Evolutionary conservation across 2,329 filamentous ascomycete species (phyloP).

Genomic region (Cladosporium velox): DNA sequence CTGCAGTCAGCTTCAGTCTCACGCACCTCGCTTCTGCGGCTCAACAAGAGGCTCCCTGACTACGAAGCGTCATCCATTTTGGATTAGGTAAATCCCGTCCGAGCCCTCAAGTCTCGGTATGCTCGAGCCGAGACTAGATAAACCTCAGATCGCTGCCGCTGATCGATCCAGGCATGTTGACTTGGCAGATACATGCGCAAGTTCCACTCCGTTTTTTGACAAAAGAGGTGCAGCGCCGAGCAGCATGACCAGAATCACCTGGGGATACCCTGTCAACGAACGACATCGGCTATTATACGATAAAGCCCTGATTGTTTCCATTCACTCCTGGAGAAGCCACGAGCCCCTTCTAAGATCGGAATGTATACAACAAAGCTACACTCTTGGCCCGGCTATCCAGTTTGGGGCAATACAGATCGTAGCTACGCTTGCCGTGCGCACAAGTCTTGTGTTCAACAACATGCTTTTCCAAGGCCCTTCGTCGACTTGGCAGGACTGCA

Average conservation of each 20-base stretch:
- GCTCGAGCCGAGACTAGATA: not conserved
- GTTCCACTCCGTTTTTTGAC: not conserved
- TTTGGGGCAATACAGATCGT: not conserved
- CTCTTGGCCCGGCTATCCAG: not conserved
- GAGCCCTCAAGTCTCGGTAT: not conserved
- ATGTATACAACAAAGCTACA: not conserved
- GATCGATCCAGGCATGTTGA: not conserved
- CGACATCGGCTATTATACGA: not conserved
- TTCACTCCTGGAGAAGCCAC: too few species aligned
- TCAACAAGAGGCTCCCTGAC: not conserved
- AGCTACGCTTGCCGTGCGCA: not conserved
- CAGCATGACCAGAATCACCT: not conserved
- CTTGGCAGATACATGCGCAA: not conserved
- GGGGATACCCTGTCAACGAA: not conserved
- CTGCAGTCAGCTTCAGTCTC: not conserved
- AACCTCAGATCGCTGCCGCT: not conserved
- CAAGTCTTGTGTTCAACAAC: not conserved
- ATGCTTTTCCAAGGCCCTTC: not conserved
- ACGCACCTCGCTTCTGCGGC: slow-evolving; percentile 10
- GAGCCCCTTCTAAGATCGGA: too few species aligned
- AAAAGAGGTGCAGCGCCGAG: not conserved
- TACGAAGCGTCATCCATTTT: slow-evolving; percentile 4
- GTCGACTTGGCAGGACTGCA: slow-evolving; percentile 2
- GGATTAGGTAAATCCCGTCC: not conserved
- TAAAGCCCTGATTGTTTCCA: not conserved